Conservation (phyloP, 345 rosid genomes). For the Lagerstroemia speciosa region DNA sequence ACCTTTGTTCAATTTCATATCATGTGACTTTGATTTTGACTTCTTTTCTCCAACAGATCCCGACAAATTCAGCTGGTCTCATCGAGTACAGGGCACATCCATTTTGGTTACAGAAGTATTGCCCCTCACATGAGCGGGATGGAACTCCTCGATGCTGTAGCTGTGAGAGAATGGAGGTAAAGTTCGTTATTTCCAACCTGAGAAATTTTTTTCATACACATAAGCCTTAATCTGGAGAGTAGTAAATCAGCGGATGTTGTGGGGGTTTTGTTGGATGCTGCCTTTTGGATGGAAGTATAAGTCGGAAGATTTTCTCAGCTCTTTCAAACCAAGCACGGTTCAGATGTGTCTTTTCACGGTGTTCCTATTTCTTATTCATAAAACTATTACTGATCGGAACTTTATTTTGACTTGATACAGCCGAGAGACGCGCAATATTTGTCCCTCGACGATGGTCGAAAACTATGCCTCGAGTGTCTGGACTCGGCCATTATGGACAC, state of each 20-base stretch:
- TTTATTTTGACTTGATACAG: slow-evolving; percentile 16
- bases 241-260: no score
- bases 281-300: no score
- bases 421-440: slow-evolving; percentile 27
- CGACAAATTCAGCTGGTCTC: slow-evolving; percentile 67
- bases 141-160: slow-evolving; percentile 94
- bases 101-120: slow-evolving; percentile 89
- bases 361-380: not conserved
- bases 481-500: slow-evolving; percentile 43
- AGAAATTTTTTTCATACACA: not conserved
- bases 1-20: not conserved
- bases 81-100: slow-evolving; percentile 95
- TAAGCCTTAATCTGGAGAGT: no score
- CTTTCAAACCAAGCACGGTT: not conserved
- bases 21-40: not conserved
- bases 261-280: no score
- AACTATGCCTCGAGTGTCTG: slow-evolving; percentile 39
- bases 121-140: slow-evolving; percentile 89
- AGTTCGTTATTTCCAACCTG: slow-evolving; percentile 12
- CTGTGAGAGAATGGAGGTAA: slow-evolving; percentile 96
- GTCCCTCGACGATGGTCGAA: slow-evolving; percentile 46
- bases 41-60: slow-evolving; percentile 42
- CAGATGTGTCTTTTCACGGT: not conserved
- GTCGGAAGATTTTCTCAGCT: not conserved
- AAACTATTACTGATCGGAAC: not conserved